Conservation (phyloP, 2,329 filamentous ascomycete genomes). For the Calonectria crousiana region DNA sequence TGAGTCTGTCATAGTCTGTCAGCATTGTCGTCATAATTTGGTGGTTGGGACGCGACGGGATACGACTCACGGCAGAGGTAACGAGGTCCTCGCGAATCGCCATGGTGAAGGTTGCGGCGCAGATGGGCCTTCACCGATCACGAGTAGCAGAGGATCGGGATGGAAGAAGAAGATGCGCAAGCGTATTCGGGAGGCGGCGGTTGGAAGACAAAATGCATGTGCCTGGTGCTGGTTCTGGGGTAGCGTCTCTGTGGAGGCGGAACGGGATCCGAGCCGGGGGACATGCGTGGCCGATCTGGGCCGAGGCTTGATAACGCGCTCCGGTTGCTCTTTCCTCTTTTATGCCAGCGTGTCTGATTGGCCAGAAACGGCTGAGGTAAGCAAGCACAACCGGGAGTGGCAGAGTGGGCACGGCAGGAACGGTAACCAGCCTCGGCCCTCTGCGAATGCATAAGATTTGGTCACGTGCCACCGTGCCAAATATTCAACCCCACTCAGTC, state of each 20-base stretch:
- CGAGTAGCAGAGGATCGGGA: conserved; percentile 24
- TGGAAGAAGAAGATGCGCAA: conserved; percentile 21
- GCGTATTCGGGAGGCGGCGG: conserved; percentile 28
- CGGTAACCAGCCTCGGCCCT: conserved; percentile 18
- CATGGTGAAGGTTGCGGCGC: conserved; percentile 59
- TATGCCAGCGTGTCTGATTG: background rate
- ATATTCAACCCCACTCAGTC: background rate
- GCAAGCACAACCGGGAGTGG: background rate
- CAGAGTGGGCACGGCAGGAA: background rate
- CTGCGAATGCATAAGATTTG: background rate
- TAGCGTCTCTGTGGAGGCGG: conserved; percentile 42
- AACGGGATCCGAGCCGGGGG: conserved; percentile 40
- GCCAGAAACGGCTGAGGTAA: conserved; percentile 2
- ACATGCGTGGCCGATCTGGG: conserved; percentile 44
- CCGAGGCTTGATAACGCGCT: conserved; percentile 47
- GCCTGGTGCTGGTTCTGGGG: conserved; percentile 36
- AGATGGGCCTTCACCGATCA: conserved; percentile 41
- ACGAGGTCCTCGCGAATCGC: conserved; percentile 96
- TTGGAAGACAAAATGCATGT: conserved; percentile 45
- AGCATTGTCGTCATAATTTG: conserved; percentile 2
- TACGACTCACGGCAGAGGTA: conserved; percentile 76
- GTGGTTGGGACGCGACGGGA: conserved; percentile 20
- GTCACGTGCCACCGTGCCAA: conserved; percentile 43
- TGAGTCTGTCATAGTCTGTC: conserved; percentile 50
- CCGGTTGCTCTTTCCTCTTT: conserved; percentile 18